Conservation (phyloP, 2,329 filamentous ascomycete genomes). For the Diaporthe sp. region DNA sequence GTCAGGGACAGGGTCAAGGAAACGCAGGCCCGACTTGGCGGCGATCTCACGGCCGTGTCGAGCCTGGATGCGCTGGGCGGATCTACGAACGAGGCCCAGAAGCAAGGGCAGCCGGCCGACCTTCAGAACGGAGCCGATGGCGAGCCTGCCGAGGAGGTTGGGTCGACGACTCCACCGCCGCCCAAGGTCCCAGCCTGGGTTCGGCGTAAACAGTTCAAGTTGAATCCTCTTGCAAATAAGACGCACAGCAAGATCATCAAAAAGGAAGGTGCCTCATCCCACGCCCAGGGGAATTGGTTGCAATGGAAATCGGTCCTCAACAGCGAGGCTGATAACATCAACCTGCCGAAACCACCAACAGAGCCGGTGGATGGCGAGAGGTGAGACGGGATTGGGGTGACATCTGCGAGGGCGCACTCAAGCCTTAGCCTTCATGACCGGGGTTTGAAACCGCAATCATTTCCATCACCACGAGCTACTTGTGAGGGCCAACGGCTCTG, state of each 20-base stretch:
- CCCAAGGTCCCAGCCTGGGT: background rate
- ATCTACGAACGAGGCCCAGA: background rate
- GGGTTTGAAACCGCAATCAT: background rate
- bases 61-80: constrained; percentile 1
- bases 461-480: background rate
- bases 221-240: constrained; percentile 13
- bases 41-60: constrained; percentile 28
- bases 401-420: background rate
- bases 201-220: constrained; percentile 10
- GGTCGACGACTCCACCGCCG: background rate
- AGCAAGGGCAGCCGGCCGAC: background rate
- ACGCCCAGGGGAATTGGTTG: background rate
- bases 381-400: background rate
- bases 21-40: background rate
- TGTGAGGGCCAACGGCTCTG: background rate
- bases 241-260: background rate
- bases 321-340: constrained; percentile 1
- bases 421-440: too few relatives aligned
- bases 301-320: background rate
- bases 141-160: background rate
- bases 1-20: background rate
- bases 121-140: background rate
- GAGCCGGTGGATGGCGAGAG: background rate
- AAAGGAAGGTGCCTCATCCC: too few relatives aligned
- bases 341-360: background rate